A percentile compares a stretch with the other conserved stretches of the same genome.
phyloP scores from a whole-genome alignment of 352 stramenopile species.

The Globisporangium cederbergense region DNA sequence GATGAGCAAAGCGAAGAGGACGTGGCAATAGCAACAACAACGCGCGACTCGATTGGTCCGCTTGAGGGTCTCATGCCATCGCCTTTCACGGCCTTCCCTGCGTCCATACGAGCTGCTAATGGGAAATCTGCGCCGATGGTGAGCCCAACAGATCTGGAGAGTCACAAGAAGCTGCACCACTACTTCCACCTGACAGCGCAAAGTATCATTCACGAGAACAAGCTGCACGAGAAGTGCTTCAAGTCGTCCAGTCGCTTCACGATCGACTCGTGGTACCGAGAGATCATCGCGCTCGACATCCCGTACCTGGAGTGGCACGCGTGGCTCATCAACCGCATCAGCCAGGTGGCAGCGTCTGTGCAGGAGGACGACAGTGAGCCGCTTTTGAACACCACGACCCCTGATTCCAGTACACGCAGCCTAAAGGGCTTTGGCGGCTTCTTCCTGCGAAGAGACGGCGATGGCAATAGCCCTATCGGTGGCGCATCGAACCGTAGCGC shows the following conservation, averaged over 20 bases:
- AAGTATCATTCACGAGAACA: slow-evolving; percentile 87
- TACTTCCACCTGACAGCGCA: slow-evolving; percentile 86
- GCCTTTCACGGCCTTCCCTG: slow-evolving; percentile 37
- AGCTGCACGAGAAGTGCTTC: slow-evolving; percentile 75
- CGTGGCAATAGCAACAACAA: neutral
- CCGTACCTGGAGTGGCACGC: slow-evolving; percentile 78
- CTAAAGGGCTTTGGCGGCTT: slow-evolving; percentile 8
- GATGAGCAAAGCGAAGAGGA: neutral
- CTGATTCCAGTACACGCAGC: neutral
- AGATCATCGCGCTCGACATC: slow-evolving; percentile 63
- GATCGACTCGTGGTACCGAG: slow-evolving; percentile 82
- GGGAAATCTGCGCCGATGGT: slow-evolving; percentile 31
- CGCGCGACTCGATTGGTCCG: neutral
- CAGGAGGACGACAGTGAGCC: slow-evolving; percentile 26
- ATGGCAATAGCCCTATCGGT: slow-evolving; percentile 5
- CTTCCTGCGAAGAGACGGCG: slow-evolving; percentile 10
- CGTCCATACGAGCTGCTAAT: slow-evolving; percentile 28
- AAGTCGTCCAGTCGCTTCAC: slow-evolving; percentile 77
- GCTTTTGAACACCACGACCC: slow-evolving; percentile 13
- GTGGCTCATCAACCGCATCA: slow-evolving; percentile 85
- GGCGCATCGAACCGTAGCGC: neutral
- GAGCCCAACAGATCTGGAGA: slow-evolving; percentile 59
- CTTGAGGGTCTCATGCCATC: slow-evolving; percentile 14
- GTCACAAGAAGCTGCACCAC: slow-evolving; percentile 81
- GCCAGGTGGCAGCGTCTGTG: slow-evolving; percentile 46